phyloP scores from a whole-genome alignment of 768 basidiomycete genomes.

The Russula sp. region DNA sequence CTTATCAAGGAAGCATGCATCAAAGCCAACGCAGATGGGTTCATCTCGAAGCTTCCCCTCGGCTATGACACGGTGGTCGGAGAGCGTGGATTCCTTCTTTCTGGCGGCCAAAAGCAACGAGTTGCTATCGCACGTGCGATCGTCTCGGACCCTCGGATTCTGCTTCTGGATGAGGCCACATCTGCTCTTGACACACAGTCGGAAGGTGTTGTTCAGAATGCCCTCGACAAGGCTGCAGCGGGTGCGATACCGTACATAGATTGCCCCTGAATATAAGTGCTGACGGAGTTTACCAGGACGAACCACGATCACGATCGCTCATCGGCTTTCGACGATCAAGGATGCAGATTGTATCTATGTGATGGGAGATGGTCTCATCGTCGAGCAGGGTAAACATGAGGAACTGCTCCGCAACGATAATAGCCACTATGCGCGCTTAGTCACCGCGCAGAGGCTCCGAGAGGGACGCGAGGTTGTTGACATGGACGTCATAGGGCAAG shows the following conservation, averaged over 20 bases:
- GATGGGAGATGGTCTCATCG: conserved; percentile 39
- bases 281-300: conserved; percentile 22
- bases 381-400: conserved; percentile 42
- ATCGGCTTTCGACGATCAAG: conserved; percentile 34
- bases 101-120: conserved; percentile 50
- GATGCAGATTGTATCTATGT: conserved; percentile 39
- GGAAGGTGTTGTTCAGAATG: conserved; percentile 49
- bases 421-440: conserved; percentile 65
- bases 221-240: conserved; percentile 43
- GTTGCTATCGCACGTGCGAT: conserved; percentile 48
- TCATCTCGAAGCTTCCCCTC: conserved; percentile 42
- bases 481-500: neutral
- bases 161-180: conserved; percentile 47
- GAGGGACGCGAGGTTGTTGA: conserved; percentile 35
- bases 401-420: conserved; percentile 38
- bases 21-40: conserved; percentile 48
- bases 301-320: conserved; percentile 33
- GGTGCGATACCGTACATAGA: neutral
- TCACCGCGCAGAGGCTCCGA: conserved; percentile 68
- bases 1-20: conserved; percentile 43
- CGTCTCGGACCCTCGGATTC: conserved; percentile 44
- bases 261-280: neutral
- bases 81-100: conserved; percentile 44
- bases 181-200: conserved; percentile 45
- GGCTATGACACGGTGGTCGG: conserved; percentile 49